Percentiles rank a stretch among this genome's conserved stretches.
These are phyloP conservation scores for Fragilaria crotonensis DNA, from an alignment of 108 stramenopile species.

Conservation along the genomic window DNA sequence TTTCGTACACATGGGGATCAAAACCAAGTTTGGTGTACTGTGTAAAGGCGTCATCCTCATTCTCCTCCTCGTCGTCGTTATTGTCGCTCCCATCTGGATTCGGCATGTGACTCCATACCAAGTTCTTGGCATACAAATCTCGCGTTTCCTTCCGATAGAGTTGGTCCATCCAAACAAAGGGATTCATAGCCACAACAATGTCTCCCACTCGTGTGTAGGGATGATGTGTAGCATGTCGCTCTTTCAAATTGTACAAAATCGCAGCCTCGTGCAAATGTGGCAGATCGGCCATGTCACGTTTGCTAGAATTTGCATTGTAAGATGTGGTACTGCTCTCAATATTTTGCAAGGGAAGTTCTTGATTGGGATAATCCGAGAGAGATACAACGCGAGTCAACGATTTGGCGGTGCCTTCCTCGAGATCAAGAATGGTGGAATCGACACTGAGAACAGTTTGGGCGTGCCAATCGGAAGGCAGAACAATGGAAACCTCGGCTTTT, in stretches of 20 bases:
- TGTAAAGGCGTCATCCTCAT: slow-evolving; percentile 2
- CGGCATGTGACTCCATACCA: slow-evolving; percentile 40
- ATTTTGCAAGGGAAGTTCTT: slow-evolving; percentile 54
- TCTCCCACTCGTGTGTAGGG: slow-evolving; percentile 90
- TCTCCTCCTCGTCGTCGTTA: not conserved
- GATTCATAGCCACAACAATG: slow-evolving; percentile 90
- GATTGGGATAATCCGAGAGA: slow-evolving; percentile 47
- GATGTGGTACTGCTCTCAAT: slow-evolving; percentile 13
- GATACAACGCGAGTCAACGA: slow-evolving; percentile 22
- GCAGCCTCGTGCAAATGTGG: slow-evolving; percentile 70
- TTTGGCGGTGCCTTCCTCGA: no score
- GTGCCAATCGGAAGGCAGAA: slow-evolving; percentile 43
- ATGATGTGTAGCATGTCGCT: slow-evolving; percentile 44
- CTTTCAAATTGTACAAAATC: slow-evolving; percentile 80
- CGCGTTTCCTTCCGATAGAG: slow-evolving; percentile 40
- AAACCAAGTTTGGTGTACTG: slow-evolving; percentile 33
- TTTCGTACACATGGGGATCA: slow-evolving; percentile 76
- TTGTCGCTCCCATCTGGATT: no score
- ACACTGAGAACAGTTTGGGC: slow-evolving; percentile 31
- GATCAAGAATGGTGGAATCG: not conserved
- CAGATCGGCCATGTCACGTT: slow-evolving; percentile 76
- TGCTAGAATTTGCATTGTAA: slow-evolving; percentile 19
- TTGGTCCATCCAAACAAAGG: slow-evolving; percentile 53
- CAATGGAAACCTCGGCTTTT: slow-evolving; percentile 30
- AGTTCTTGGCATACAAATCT: slow-evolving; percentile 38